phyloP scores from a whole-genome alignment of 2,329 filamentous ascomycete species.

The Botrytis elliptica region DNA sequence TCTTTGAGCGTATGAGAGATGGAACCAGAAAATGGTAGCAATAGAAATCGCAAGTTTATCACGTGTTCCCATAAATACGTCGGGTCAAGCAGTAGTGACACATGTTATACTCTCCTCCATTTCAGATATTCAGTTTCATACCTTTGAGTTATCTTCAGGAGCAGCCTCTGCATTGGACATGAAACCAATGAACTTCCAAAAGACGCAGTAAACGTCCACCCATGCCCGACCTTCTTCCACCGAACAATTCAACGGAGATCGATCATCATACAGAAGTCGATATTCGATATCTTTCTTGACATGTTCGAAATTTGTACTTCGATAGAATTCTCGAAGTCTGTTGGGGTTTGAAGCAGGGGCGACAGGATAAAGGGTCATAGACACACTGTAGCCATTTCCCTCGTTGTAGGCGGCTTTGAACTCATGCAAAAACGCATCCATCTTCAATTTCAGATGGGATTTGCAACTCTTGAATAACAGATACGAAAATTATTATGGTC shows the following conservation, averaged over 20 bases:
- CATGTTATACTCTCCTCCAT: neutral
- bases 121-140: constrained; percentile 19
- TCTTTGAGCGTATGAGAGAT: neutral
- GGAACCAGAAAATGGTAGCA: neutral
- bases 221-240: constrained; percentile 71
- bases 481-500: neutral
- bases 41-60: neutral
- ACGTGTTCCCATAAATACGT: neutral
- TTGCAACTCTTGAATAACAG: neutral
- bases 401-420: constrained; percentile 67
- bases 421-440: constrained; percentile 72
- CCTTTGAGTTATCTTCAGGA: constrained; percentile 35
- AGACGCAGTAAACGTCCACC: constrained; percentile 79
- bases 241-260: constrained; percentile 39
- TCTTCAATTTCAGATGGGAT: constrained; percentile 40
- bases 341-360: constrained; percentile 60
- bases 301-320: constrained; percentile 64
- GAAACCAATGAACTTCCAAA: constrained; percentile 79
- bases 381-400: constrained; percentile 69
- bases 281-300: constrained; percentile 67
- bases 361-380: constrained; percentile 72
- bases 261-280: constrained; percentile 60
- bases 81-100: neutral
- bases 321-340: constrained; percentile 68
- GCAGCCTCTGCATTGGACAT: constrained; percentile 65